phyloP scores from a whole-genome alignment of 352 stramenopile genomes.

The Phytophthora rubi region DNA sequence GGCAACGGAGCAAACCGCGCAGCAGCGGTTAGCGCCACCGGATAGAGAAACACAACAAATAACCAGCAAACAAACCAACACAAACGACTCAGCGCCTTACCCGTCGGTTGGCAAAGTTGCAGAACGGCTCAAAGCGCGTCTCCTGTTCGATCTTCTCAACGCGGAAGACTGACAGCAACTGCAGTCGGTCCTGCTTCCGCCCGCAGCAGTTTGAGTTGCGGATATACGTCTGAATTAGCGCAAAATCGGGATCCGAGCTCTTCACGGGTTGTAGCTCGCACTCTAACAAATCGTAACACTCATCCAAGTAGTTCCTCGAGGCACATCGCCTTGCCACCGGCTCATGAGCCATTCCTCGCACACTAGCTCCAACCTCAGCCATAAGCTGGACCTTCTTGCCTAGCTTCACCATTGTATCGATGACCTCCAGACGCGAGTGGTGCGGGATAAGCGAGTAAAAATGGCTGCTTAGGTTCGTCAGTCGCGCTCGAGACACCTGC shows the following conservation, averaged over 20 bases:
- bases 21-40: slow-evolving; percentile 31
- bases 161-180: slow-evolving; percentile 67
- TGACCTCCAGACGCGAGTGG: slow-evolving; percentile 51
- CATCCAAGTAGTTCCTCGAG: slow-evolving; percentile 66
- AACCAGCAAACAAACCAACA: slow-evolving; percentile 22
- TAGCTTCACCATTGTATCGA: slow-evolving; percentile 77
- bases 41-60: slow-evolving; percentile 9
- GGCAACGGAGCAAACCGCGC: slow-evolving; percentile 29
- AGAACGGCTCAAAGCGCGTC: slow-evolving; percentile 59
- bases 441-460: slow-evolving; percentile 79
- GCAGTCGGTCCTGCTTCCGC: slow-evolving; percentile 55
- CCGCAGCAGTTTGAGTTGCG: slow-evolving; percentile 76
- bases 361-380: slow-evolving; percentile 53
- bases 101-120: slow-evolving; percentile 56
- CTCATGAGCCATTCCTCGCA: slow-evolving; percentile 51
- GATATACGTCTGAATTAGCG: slow-evolving; percentile 70
- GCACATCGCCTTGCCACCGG: slow-evolving; percentile 45
- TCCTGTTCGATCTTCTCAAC: slow-evolving; percentile 61
- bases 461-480: slow-evolving; percentile 62
- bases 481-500: slow-evolving; percentile 39
- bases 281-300: slow-evolving; percentile 61
- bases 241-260: slow-evolving; percentile 53
- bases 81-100: slow-evolving; percentile 36
- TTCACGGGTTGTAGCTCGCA: slow-evolving; percentile 56
- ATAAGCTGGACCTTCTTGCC: slow-evolving; percentile 67